Conservation (phyloP, 1,139 yeast species). For the Candida frijolesensis region DNA sequence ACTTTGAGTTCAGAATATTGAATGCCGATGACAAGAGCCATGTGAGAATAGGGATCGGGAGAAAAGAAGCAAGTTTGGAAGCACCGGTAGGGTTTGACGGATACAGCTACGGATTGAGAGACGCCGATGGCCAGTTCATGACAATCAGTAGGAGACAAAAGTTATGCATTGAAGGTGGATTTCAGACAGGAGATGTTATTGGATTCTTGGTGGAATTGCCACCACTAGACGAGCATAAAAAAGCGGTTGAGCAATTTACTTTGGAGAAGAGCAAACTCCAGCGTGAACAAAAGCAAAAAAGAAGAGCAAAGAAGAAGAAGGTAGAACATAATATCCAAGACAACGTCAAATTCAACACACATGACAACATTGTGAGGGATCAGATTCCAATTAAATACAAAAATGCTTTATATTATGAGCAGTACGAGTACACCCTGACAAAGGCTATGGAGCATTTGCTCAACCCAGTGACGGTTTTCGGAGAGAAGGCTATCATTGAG, state of each 20-base stretch:
- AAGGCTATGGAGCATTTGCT: slow-evolving; percentile 75
- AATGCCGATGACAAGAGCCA: slow-evolving; percentile 55
- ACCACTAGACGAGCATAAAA: slow-evolving; percentile 40
- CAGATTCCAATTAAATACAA: slow-evolving; percentile 87
- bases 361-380: slow-evolving; percentile 62
- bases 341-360: slow-evolving; percentile 23
- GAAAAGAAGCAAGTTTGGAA: slow-evolving; percentile 87
- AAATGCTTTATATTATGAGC: slow-evolving; percentile 79
- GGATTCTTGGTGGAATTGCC: slow-evolving; percentile 84
- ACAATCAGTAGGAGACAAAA: slow-evolving; percentile 71
- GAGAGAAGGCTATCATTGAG: slow-evolving; percentile 57
- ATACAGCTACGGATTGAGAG: slow-evolving; percentile 90
- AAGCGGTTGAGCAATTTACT: slow-evolving; percentile 26
- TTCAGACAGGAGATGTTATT: slow-evolving; percentile 76
- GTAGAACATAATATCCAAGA: slow-evolving; percentile 18
- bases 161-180: slow-evolving; percentile 51
- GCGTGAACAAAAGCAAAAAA: slow-evolving; percentile 15
- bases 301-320: slow-evolving; percentile 20
- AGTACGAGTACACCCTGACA: slow-evolving; percentile 78
- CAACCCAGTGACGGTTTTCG: slow-evolving; percentile 72
- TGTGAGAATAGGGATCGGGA: slow-evolving; percentile 78
- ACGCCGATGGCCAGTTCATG: slow-evolving; percentile 74
- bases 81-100: slow-evolving; percentile 97
- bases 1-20: slow-evolving; percentile 69
- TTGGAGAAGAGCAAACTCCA: slow-evolving; percentile 10